phyloP scores from a whole-genome alignment of 169 alveolate species.

The Cryptosporidium meleagridis region DNA sequence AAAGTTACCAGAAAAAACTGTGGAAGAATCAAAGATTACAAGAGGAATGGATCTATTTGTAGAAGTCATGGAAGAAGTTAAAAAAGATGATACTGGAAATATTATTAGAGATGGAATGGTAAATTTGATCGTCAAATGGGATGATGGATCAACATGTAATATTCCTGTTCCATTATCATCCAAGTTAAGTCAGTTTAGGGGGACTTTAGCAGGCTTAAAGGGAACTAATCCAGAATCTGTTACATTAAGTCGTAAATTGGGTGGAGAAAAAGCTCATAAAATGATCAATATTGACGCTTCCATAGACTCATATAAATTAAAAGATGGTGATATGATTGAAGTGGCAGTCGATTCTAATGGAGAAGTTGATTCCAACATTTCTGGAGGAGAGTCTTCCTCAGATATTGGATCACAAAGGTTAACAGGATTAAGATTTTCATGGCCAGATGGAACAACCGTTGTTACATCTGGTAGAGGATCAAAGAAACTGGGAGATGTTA shows the following conservation, averaged over 20 bases:
- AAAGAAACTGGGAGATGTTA: conserved; percentile 54
- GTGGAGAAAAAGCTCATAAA: conserved; percentile 36
- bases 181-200: conserved; percentile 57
- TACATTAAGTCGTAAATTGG: conserved; percentile 36
- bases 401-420: conserved; percentile 34
- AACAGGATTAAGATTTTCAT: conserved; percentile 64
- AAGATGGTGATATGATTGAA: conserved; percentile 68
- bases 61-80: conserved; percentile 42
- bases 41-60: conserved; percentile 56
- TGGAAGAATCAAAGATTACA: conserved; percentile 56
- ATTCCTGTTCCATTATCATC: conserved; percentile 69
- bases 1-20: conserved; percentile 67
- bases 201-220: conserved; percentile 70
- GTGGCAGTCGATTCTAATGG: conserved; percentile 39
- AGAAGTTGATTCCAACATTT: conserved; percentile 3
- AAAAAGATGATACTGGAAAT: conserved; percentile 68
- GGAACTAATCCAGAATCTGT: conserved; percentile 64
- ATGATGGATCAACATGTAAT: conserved; percentile 63
- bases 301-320: conserved; percentile 51
- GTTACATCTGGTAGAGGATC: conserved; percentile 60
- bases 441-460: conserved; percentile 70
- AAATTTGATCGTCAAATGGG: conserved; percentile 66
- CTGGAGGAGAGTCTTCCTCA: neutral
- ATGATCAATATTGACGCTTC: conserved; percentile 59
- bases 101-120: conserved; percentile 66